Percentiles rank a stretch among this genome's conserved stretches.
Evolutionary conservation across 164 flowering plant genomes (phyloP).

Genomic region (Litsea cubeba): DNA sequence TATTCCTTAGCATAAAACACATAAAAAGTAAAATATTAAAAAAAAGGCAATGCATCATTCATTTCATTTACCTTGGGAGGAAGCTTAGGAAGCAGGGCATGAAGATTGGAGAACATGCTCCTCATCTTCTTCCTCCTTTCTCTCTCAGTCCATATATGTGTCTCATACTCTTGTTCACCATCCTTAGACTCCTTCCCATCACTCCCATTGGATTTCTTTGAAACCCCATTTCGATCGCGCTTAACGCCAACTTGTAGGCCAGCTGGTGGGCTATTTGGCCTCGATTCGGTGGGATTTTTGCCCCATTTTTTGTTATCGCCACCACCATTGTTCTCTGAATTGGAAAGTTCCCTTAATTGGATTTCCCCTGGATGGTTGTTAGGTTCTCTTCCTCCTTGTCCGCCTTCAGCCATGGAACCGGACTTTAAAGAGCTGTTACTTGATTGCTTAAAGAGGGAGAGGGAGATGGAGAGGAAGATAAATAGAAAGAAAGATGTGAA

Average conservation of each 20-base stretch:
- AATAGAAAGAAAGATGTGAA: constrained; percentile 3
- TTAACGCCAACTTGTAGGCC: background rate
- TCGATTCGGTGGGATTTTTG: constrained; percentile 8
- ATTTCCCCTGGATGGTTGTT: constrained; percentile 28
- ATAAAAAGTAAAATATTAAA: no score
- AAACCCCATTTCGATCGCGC: constrained; percentile 4
- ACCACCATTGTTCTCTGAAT: constrained; percentile 37
- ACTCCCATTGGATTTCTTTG: constrained; percentile 8
- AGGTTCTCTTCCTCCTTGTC: constrained; percentile 19
- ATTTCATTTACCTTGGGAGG: constrained; percentile 60
- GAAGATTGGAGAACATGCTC: constrained; percentile 74
- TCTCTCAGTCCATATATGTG: constrained; percentile 85
- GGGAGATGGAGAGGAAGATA: background rate
- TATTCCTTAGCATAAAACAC: no score
- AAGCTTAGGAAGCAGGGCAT: constrained; percentile 84
- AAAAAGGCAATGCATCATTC: no score
- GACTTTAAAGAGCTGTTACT: no score
- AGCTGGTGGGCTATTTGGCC: constrained; percentile 16
- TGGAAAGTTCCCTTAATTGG: constrained; percentile 32
- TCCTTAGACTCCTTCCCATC: constrained; percentile 16
- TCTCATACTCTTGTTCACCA: constrained; percentile 55
- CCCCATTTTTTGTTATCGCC: constrained; percentile 11
- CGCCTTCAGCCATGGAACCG: constrained; percentile 24
- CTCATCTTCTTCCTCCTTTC: constrained; percentile 96
- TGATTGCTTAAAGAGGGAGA: background rate